Base-by-base conservation (phyloP, 2,329 filamentous ascomycete species). In the Xylariaceae sp. region DNA sequence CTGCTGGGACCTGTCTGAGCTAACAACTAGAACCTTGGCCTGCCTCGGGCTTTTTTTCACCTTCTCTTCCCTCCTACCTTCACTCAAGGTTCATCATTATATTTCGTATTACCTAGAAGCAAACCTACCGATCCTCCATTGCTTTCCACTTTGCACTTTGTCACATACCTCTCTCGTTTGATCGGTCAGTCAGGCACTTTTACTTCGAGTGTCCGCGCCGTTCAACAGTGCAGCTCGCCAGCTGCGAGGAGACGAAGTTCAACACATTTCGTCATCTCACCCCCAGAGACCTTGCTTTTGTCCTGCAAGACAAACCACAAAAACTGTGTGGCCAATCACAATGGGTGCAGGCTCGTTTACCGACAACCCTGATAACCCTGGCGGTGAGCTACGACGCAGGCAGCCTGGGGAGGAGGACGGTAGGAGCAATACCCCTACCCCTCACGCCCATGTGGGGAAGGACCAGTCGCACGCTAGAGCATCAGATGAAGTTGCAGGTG, bases 371-470 rank as follows among this genome's bases (percentile, higher is more conserved):
- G 29, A 32, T 9, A 43, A 41, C 43, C 38, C 47, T 31, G 31
- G 48, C 17, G 40, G 50, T 40, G 54, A 55, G 38, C 37, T 60
- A 34, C 58, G 55, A 48, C 56, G 48, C 30, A 49, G 56, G 36
- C 55, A 52, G 36, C 31, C 42, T 15, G 41, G 41, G 7, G 37
- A 50, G 27, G 28, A 44, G 21, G 39, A 41, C 28, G 44, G 31
- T 18, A 40, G 31, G 31, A 42, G 43, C 31, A 40, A 38, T 35
- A 32, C 39, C 33, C 41, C 48, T 35, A 32, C 39, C 33, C 41
- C 48, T 40, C 42, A 46, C 41, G 41, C 40, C 11, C 43, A 44
- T 41, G 48, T 37, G 34, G 45, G 38, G 45, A 35, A 19, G 11
- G 6, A 37, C 8, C 13, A 39, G 11, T 19, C 15, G 16, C 35